Conservation (phyloP, 2,329 filamentous ascomycete genomes). For the Byssochlamys sp. region DNA sequence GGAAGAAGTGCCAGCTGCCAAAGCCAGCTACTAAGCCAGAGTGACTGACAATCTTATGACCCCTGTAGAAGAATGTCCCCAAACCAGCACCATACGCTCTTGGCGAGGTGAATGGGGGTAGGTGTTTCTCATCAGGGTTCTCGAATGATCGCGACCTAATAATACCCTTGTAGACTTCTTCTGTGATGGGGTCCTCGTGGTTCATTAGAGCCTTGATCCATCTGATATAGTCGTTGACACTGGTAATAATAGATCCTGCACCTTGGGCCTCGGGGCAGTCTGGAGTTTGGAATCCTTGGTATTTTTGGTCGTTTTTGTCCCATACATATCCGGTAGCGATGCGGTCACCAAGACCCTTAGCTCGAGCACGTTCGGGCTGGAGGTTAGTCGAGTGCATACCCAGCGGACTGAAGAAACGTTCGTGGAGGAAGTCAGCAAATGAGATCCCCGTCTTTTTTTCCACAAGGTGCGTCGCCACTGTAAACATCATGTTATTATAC, state of each 20-base stretch:
- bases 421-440: slow-evolving; percentile 28
- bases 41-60: slow-evolving; percentile 19
- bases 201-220: slow-evolving; percentile 22
- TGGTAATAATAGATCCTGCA: slow-evolving; percentile 35
- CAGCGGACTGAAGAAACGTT: not conserved
- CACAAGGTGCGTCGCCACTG: slow-evolving; percentile 37
- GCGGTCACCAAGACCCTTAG: slow-evolving; percentile 12
- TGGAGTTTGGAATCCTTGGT: slow-evolving; percentile 16
- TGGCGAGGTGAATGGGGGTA: slow-evolving; percentile 14
- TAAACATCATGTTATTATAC: slow-evolving; percentile 47
- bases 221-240: slow-evolving; percentile 21
- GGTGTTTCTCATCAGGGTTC: slow-evolving; percentile 9
- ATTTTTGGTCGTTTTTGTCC: slow-evolving; percentile 16
- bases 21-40: slow-evolving; percentile 21
- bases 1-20: slow-evolving; percentile 5
- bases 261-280: slow-evolving; percentile 28
- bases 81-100: slow-evolving; percentile 16
- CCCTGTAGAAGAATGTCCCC: slow-evolving; percentile 20
- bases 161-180: slow-evolving; percentile 15
- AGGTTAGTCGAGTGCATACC: not conserved
- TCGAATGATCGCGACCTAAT: slow-evolving; percentile 12
- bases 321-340: slow-evolving; percentile 39
- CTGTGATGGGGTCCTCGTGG: slow-evolving; percentile 15
- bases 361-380: slow-evolving; percentile 26
- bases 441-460: slow-evolving; percentile 32